Percentiles rank a stretch among this genome's conserved stretches.
These are phyloP conservation scores for Pulveroboletus sp. DNA, from an alignment of 768 basidiomycete genomes.

Conservation along the genomic window DNA sequence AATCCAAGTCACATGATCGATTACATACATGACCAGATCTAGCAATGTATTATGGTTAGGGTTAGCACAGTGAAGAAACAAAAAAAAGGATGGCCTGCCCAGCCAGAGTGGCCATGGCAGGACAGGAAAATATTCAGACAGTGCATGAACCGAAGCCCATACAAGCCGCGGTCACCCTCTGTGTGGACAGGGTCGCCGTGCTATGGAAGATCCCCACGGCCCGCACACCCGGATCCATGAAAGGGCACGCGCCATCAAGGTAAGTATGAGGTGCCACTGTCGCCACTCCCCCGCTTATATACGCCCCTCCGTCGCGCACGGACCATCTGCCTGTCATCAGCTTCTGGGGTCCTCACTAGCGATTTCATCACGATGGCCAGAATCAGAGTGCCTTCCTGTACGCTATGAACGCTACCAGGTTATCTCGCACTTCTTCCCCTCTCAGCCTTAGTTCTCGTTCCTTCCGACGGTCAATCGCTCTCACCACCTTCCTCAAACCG, in stretches of 20 bases:
- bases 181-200: conserved; percentile 68
- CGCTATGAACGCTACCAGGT: conserved; percentile 68
- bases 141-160: conserved; percentile 73
- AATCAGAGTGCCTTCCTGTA: conserved; percentile 56
- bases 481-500: conserved; percentile 56
- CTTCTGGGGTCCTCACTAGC: too few species aligned
- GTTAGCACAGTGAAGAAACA: conserved; percentile 33
- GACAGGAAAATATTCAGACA: conserved; percentile 79
- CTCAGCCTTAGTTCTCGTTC: conserved; percentile 58
- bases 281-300: conserved; percentile 25
- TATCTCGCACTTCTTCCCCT: conserved; percentile 74
- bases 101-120: conserved; percentile 54
- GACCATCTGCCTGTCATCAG: conserved; percentile 15
- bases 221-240: conserved; percentile 52
- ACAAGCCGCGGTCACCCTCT: conserved; percentile 56
- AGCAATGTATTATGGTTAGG: conserved; percentile 37
- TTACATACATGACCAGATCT: not conserved
- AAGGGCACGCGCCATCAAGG: conserved; percentile 57
- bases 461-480: conserved; percentile 61
- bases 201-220: conserved; percentile 54
- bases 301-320: conserved; percentile 19
- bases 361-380: too few species aligned
- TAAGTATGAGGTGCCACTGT: conserved; percentile 44
- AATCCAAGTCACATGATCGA: not conserved
- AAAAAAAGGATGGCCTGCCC: conserved; percentile 40